Evolutionary conservation across 495 filamentous ascomycete genomes (phyloP), one percentile per base, ranked within the genome.

Genomic region (Tuber umbilicatum): DNA sequence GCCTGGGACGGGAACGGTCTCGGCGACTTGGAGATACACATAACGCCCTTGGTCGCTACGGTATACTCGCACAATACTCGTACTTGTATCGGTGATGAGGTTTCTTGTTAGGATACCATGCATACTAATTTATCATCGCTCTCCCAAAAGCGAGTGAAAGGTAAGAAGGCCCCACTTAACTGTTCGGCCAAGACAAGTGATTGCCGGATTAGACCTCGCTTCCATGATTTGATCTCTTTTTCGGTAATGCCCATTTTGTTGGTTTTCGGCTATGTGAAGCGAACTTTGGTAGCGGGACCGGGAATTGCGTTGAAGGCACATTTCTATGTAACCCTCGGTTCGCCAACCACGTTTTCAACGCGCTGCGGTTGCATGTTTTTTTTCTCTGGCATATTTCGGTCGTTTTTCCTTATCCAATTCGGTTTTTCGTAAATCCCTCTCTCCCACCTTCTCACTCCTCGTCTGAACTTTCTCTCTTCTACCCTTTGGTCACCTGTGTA

Each of bases 271-370:
- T 74, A 69, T 75, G 69, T 75, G 47, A 73, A 70, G 73, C 73
- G 78, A 79, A 79, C 50, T 79, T 70, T 79, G 78, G 78, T 79
- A 79, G 73, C 60, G 76, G 78, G 76, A 45, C 71, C 70, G 76
- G 76, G 70, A 77, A 64, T 35, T 64, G 27, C 14, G 55, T 64
- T 64, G 55, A 64, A 31, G 55, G 55, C 6, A 64, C 55, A 64
- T 14, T 35, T 64, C 27, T 64, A 17, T n/a, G 55, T 35, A 35
- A 64, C 27, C 55, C 55, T 64, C 55, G 55, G 55, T 64, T 64
- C 27, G 55, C 55, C 27, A 64, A 27, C 55, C 55, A 64, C 55
- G 55, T 64, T 64, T 64, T 64, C 27, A 64, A 64, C 55, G 55
- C 55, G 55, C 55, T 64, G 27, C 55, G 27, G 55, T 35, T 64